Conservation (phyloP, 2,329 filamentous ascomycete species). For the Hansfordia pulvinata region DNA sequence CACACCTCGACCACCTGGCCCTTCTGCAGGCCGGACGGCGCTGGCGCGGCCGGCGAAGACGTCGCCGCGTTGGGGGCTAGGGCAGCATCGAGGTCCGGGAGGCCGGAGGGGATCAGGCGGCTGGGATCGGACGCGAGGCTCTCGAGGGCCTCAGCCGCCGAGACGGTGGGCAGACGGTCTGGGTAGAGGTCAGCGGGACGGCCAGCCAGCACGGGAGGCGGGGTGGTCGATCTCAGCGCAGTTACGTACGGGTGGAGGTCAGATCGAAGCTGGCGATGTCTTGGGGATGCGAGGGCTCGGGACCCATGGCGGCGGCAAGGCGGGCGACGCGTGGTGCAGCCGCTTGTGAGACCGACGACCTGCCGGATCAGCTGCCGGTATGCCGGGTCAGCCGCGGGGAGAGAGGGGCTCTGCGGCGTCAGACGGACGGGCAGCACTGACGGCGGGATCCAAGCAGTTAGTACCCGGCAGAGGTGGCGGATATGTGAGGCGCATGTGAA, state of each 20-base stretch:
- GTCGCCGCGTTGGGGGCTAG: slow-evolving; percentile 20
- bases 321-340: slow-evolving; percentile 1
- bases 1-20: slow-evolving; percentile 79
- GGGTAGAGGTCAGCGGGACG: slow-evolving; percentile 6
- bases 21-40: slow-evolving; percentile 47
- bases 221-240: too few species aligned
- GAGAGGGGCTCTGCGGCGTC: too few species aligned
- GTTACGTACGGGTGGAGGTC: slow-evolving; percentile 33
- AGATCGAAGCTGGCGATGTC: slow-evolving; percentile 48
- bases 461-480: too few species aligned
- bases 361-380: too few species aligned
- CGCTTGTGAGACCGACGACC: slow-evolving; percentile 1
- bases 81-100: slow-evolving; percentile 35
- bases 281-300: slow-evolving; percentile 43
- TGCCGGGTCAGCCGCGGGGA: too few species aligned
- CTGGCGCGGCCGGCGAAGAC: slow-evolving; percentile 3
- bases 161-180: slow-evolving; percentile 69
- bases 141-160: slow-evolving; percentile 58
- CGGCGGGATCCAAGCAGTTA: too few species aligned
- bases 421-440: too few species aligned
- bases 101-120: slow-evolving; percentile 40
- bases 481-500: too few species aligned
- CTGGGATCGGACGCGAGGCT: slow-evolving; percentile 37
- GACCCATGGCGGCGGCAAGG: slow-evolving; percentile 37
- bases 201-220: slow-evolving; percentile 1